phyloP scores from a whole-genome alignment of 2,329 filamentous ascomycete species.

The Leptographium radiaticola region DNA sequence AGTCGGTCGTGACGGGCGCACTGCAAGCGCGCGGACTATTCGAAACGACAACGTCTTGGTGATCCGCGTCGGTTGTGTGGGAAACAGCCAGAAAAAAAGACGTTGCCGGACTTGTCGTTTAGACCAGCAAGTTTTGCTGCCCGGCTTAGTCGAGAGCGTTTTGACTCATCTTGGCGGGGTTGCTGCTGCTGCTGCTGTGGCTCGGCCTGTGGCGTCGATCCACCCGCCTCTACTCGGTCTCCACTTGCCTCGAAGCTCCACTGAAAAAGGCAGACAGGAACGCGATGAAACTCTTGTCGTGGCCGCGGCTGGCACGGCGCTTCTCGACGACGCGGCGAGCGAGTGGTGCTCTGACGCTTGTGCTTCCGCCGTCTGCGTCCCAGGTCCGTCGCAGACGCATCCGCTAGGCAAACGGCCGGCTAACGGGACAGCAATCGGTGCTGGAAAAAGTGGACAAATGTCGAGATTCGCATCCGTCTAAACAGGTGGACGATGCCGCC shows the following conservation, averaged over 20 bases:
- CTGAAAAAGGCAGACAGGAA: too few relatives aligned
- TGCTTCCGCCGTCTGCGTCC: constrained; percentile 1
- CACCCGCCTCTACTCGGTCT: too few relatives aligned
- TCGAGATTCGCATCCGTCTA: not conserved
- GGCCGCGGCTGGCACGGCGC: not conserved
- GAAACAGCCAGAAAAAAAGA: not conserved
- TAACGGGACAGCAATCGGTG: constrained; percentile 5
- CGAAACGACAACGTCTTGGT: constrained; percentile 16
- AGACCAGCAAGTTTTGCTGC: not conserved
- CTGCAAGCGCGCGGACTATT: constrained; percentile 36
- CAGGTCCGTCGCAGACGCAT: constrained; percentile 6
- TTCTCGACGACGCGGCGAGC: not conserved
- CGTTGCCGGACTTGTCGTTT: not conserved
- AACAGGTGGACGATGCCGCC: constrained; percentile 23
- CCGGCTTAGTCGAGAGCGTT: not conserved
- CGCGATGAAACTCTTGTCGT: not conserved
- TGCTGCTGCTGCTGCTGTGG: not conserved
- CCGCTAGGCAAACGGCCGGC: not conserved
- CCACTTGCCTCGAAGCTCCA: too few relatives aligned
- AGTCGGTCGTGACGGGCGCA: constrained; percentile 40
- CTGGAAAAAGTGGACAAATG: constrained; percentile 6
- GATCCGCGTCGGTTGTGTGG: not conserved
- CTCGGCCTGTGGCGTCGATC: not conserved
- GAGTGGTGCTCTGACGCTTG: constrained; percentile 11
- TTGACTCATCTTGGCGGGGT: not conserved